These are phyloP conservation scores for Ophiostoma novo-ulmi DNA, from an alignment of 2,329 filamentous ascomycete species.

Conservation along the genomic window DNA sequence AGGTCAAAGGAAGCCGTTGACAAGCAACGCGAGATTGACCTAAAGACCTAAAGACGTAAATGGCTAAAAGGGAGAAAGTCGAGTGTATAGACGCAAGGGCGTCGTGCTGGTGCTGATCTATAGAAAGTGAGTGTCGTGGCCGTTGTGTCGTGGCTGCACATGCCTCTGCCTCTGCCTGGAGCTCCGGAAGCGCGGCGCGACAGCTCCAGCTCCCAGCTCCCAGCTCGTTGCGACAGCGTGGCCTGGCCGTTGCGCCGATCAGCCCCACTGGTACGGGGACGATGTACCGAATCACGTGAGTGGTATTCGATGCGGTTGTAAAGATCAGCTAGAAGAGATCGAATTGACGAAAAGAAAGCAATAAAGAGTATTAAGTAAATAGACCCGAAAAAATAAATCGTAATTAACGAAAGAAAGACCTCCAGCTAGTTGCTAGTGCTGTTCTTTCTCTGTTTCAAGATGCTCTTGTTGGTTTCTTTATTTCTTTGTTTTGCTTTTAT, in stretches of 20 bases:
- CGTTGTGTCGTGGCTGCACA: not conserved
- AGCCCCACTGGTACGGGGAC: not conserved
- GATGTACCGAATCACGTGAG: not conserved
- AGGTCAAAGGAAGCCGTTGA: not conserved
- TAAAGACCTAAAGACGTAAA: not conserved
- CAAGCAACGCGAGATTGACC: not conserved
- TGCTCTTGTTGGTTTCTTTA: not conserved
- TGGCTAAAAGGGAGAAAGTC: no score
- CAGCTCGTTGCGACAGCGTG: not conserved
- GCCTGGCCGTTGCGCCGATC: constrained; percentile 10
- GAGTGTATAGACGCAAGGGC: not conserved
- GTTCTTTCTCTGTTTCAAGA: constrained; percentile 6
- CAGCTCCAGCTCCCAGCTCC: not conserved
- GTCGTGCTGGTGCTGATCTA: not conserved
- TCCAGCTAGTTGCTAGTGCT: not conserved
- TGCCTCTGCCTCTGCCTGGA: not conserved
- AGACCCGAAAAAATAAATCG: not conserved
- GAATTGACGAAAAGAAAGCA: no score
- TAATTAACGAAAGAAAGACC: not conserved
- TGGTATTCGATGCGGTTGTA: not conserved
- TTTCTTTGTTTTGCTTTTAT: not conserved
- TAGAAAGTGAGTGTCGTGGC: not conserved
- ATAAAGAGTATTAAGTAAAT: no score
- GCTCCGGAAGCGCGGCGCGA: not conserved
- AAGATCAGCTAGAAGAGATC: not conserved